Conservation (phyloP, 148 eudicot genomes). For the Euryodendron excelsum region DNA sequence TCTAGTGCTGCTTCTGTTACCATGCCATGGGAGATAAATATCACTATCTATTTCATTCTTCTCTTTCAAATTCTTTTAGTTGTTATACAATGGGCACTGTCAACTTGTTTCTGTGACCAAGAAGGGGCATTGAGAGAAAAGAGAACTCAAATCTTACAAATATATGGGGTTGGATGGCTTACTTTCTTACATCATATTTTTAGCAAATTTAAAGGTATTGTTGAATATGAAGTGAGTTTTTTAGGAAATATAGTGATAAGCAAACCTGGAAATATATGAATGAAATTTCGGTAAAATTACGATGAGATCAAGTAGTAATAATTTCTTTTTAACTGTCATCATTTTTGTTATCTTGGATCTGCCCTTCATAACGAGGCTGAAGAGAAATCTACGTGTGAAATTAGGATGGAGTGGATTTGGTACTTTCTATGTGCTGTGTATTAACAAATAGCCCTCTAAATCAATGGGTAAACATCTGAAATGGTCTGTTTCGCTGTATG, state of each 20-base stretch:
- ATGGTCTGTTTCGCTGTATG: background rate
- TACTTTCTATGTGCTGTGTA: background rate
- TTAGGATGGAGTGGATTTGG: background rate
- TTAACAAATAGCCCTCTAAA: background rate
- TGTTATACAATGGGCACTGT: background rate
- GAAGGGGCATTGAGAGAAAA: background rate
- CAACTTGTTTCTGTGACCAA: background rate
- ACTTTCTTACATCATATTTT: too few relatives aligned
- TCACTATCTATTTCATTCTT: background rate
- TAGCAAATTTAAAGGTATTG: background rate
- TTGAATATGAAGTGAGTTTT: background rate
- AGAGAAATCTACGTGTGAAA: background rate
- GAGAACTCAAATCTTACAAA: background rate
- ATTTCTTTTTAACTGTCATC: background rate
- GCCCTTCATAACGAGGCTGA: background rate
- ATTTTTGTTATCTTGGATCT: background rate
- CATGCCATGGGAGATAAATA: background rate
- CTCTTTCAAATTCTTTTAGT: background rate
- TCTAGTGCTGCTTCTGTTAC: background rate
- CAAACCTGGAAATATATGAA: background rate
- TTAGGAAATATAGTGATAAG: background rate
- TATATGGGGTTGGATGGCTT: background rate
- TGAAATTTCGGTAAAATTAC: background rate
- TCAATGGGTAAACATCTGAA: background rate
- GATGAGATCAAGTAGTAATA: background rate